Evolutionary conservation across 441 rosid species (phyloP).

Genomic region (Isatis lusitanica): DNA sequence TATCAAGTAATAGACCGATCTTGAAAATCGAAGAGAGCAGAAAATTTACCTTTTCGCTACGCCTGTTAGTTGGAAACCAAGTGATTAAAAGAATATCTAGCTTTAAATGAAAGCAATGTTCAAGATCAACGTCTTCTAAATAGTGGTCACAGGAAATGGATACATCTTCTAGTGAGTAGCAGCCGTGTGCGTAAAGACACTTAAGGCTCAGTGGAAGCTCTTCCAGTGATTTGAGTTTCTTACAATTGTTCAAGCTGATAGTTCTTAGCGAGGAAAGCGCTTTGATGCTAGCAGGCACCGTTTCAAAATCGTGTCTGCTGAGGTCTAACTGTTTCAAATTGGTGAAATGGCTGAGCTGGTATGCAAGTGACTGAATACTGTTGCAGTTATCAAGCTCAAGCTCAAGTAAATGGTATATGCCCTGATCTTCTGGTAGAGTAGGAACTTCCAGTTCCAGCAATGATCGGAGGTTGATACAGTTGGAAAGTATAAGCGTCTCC

Average conservation of each 20-base stretch:
- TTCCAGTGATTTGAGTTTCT: neutral
- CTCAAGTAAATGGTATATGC: neutral
- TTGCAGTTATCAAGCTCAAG: conserved; percentile 34
- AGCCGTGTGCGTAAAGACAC: neutral
- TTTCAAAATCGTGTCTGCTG: conserved; percentile 35
- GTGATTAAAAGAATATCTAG: neutral
- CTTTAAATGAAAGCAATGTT: neutral
- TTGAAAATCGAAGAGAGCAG: neutral
- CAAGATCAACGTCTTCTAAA: neutral
- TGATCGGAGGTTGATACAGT: neutral
- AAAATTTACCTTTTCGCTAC: neutral
- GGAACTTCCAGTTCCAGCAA: neutral
- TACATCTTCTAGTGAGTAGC: neutral
- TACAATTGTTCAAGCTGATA: neutral
- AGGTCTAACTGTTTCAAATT: conserved; percentile 31
- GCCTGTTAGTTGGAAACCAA: neutral
- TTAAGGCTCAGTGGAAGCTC: neutral
- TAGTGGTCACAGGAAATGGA: neutral
- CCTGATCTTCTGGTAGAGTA: neutral
- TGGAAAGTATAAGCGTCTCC: neutral
- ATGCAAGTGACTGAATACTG: conserved; percentile 26
- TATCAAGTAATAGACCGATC: neutral
- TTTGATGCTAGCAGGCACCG: conserved; percentile 35
- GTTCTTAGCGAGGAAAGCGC: neutral
- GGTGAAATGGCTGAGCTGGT: conserved; percentile 33